Conservation (phyloP, 2,329 filamentous ascomycete species). For the Dothidotthia symphoricarpi region DNA sequence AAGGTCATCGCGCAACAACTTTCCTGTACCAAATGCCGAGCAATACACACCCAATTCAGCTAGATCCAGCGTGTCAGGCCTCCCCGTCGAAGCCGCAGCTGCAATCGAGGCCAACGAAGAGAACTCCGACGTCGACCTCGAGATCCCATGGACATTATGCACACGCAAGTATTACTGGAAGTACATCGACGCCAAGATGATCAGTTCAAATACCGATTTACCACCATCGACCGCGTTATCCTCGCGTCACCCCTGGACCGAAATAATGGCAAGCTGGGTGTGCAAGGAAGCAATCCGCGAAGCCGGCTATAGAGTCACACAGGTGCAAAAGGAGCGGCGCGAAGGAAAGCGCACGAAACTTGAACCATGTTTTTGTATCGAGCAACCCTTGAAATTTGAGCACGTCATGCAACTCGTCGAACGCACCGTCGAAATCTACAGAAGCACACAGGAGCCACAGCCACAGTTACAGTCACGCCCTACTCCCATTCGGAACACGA, state of each 20-base stretch:
- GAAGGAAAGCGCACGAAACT: slow-evolving; percentile 34
- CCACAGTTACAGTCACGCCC: slow-evolving; percentile 1
- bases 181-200: slow-evolving; percentile 35
- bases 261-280: slow-evolving; percentile 41
- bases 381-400: slow-evolving; percentile 35
- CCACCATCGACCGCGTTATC: slow-evolving; percentile 25
- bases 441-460: slow-evolving; percentile 20
- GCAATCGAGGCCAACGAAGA: slow-evolving; percentile 35
- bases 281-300: slow-evolving; percentile 41
- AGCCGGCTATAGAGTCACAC: slow-evolving; percentile 29
- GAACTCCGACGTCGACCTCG: slow-evolving; percentile 31
- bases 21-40: slow-evolving; percentile 9
- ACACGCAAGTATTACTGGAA: slow-evolving; percentile 37
- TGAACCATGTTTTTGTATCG: slow-evolving; percentile 39
- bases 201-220: slow-evolving; percentile 30
- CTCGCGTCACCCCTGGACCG: slow-evolving; percentile 37
- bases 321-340: slow-evolving; percentile 34
- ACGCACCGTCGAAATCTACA: slow-evolving; percentile 40
- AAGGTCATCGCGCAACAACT: slow-evolving; percentile 16
- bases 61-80: slow-evolving; percentile 23
- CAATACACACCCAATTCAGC: slow-evolving; percentile 23
- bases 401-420: slow-evolving; percentile 40
- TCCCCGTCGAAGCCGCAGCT: slow-evolving; percentile 32
- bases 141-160: slow-evolving; percentile 40
- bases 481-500: not conserved